Base-by-base conservation (phyloP, 2,329 filamentous ascomycete species). In the Neonectria coccinea region DNA sequence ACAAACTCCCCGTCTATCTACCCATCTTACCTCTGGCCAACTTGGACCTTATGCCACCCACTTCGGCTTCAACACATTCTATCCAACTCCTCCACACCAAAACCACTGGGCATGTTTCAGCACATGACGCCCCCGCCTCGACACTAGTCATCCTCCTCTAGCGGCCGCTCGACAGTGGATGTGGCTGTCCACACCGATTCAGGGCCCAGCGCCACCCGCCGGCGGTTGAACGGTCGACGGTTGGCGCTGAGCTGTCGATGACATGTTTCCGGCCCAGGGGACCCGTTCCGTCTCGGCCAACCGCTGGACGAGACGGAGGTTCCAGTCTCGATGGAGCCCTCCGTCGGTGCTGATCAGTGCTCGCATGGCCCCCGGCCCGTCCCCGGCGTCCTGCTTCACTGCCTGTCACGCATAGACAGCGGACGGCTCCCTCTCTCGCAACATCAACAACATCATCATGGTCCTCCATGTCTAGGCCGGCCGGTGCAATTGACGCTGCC, bases 401-500 rank as follows among this genome's bases (percentile, higher is more conserved):
- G 39, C n/a, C 48, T 51, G 48, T 51, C 29, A 51, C 48, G n/a
- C 29, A 22, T 36, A 20, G 22, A 33, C 29, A n/a, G 36, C 14
- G 14, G 36, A 39, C 8, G 39, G 39, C 45, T 18, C 44, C 39
- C 22, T 25, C 22, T 25, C 25, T 52, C 50, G 31, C 51, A 44
- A 41, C 42, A 31, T 50, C 50, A 55, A 22, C 51, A 44, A 41
- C 42, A 42, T 44, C 50, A 55, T 22, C 55, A 59, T 64, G 56
- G 52, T 22, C 56, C 42, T 39, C 33, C 50, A 29, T 54, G 44
- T 64, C 50, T 44, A 33, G 42, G 48, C 18, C 58, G 61, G 55
- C 55, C 39, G 61, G 61, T 64, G 50, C 61, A 55, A 59, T 27
- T 64, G 42, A 64, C 52, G 50, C 57, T 41, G 59, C 47, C 54